phyloP scores from a whole-genome alignment of 2,329 filamentous ascomycete species.

The Fusarium concolor region DNA sequence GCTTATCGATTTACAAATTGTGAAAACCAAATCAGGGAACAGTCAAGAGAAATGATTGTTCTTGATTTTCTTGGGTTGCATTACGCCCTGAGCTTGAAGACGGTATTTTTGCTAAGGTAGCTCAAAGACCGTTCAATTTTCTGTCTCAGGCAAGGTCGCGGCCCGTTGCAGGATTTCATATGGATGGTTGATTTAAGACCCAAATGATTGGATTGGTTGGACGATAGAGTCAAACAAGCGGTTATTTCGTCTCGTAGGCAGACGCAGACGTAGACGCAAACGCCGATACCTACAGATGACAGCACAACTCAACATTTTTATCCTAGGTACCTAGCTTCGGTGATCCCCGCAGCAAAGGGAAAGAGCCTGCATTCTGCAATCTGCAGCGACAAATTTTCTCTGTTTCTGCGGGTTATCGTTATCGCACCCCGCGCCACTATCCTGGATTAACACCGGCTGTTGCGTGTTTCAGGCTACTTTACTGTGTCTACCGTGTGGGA shows the following conservation, averaged over 20 bases:
- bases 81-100: neutral
- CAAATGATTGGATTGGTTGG: conserved; percentile 6
- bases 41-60: neutral
- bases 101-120: neutral
- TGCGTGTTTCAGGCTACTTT: conserved; percentile 24
- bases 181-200: neutral
- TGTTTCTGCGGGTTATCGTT: conserved; percentile 52
- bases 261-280: neutral
- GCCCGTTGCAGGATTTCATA: conserved; percentile 24
- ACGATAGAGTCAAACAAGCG: neutral
- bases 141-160: conserved; percentile 21
- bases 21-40: neutral
- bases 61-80: neutral
- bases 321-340: conserved; percentile 1
- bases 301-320: conserved; percentile 1
- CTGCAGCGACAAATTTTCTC: conserved; percentile 10
- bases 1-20: neutral
- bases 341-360: conserved; percentile 12
- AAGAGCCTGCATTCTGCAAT: neutral
- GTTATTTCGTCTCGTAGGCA: conserved; percentile 1
- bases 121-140: conserved; percentile 3
- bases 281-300: neutral
- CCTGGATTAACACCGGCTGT: conserved; percentile 20
- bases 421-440: conserved; percentile 53
- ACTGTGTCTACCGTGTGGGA: conserved; percentile 4